phyloP scores from a whole-genome alignment of 2,329 filamentous ascomycete species.

The Pyrenophora tritici-repentis region DNA sequence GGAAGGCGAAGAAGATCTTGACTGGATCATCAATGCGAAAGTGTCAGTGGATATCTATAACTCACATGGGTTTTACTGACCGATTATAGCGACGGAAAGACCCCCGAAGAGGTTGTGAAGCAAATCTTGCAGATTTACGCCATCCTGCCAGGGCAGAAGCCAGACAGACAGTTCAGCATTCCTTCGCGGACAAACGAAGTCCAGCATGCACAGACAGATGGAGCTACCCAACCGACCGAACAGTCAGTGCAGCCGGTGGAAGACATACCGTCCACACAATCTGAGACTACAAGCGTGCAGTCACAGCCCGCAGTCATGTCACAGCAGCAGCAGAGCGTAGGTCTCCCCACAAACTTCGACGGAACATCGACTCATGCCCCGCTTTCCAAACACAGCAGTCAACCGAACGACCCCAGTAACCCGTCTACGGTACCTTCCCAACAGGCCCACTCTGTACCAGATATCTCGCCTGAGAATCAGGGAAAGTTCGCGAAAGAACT shows the following conservation, averaged over 20 bases:
- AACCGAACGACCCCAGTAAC: slow-evolving; percentile 9
- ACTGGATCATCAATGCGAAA: slow-evolving; percentile 90
- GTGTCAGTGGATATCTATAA: slow-evolving; percentile 62
- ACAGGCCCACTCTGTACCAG: slow-evolving; percentile 10
- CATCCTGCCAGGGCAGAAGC: slow-evolving; percentile 76
- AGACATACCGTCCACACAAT: slow-evolving; percentile 8
- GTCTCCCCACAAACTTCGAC: slow-evolving; percentile 63
- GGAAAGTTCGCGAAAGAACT: slow-evolving; percentile 23
- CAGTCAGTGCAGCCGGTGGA: slow-evolving; percentile 14
- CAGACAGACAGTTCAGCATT: slow-evolving; percentile 58
- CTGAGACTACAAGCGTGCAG: slow-evolving; percentile 4
- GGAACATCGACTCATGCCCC: slow-evolving; percentile 47
- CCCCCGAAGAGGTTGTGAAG: slow-evolving; percentile 71
- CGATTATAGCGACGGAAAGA: slow-evolving; percentile 58
- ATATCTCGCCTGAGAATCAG: slow-evolving; percentile 11
- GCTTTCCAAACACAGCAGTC: slow-evolving; percentile 10
- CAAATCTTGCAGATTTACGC: slow-evolving; percentile 88
- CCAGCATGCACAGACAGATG: slow-evolving; percentile 17
- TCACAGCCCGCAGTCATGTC: slow-evolving; percentile 7
- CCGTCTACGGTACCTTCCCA: slow-evolving; percentile 10
- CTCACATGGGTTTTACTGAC: slow-evolving; percentile 5
- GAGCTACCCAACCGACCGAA: slow-evolving; percentile 8
- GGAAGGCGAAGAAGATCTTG: slow-evolving; percentile 84
- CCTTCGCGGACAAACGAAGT: slow-evolving; percentile 55
- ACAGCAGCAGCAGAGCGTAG: slow-evolving; percentile 35